A percentile compares a stretch with the other conserved stretches of the same genome.
Evolutionary conservation across 768 basidiomycete genomes (phyloP).

Genomic region (Tulasnella sp.): DNA sequence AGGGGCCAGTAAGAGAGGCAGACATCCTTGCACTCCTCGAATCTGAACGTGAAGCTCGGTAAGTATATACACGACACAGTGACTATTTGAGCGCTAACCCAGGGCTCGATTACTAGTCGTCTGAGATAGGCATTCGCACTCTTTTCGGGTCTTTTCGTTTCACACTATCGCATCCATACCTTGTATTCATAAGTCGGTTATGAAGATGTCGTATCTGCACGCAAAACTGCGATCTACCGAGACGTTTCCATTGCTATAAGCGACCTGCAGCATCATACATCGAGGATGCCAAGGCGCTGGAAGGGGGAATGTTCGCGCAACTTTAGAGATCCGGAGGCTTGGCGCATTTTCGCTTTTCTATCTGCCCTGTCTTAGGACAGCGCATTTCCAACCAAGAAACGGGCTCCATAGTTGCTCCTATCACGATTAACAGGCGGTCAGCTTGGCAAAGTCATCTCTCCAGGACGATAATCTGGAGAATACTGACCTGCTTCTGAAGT

Average conservation of each 20-base stretch:
- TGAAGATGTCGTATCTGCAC: not conserved
- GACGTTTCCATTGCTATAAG: not conserved
- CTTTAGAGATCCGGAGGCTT: slow-evolving; percentile 64
- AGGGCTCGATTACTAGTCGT: not conserved
- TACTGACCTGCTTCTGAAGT: slow-evolving; percentile 75
- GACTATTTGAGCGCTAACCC: not conserved
- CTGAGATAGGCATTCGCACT: slow-evolving; percentile 2
- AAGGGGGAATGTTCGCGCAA: not conserved
- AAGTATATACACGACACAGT: slow-evolving; percentile 40
- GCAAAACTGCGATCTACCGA: not conserved
- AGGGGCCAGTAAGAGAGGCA: slow-evolving; percentile 92
- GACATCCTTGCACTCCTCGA: slow-evolving; percentile 96
- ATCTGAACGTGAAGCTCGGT: slow-evolving; percentile 99
- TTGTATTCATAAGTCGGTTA: not conserved
- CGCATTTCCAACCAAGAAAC: slow-evolving; percentile 91
- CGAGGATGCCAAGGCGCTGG: not conserved
- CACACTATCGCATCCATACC: not conserved
- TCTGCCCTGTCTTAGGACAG: slow-evolving; percentile 71
- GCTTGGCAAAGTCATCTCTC: not conserved
- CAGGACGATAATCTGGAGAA: not conserved
- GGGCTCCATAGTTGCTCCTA: slow-evolving; percentile 78
- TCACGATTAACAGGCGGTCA: not conserved
- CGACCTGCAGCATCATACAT: not conserved
- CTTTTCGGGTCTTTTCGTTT: not conserved
- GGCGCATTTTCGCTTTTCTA: slow-evolving; percentile 82